Conservation (phyloP, 805 yeast species). For the Candida schatavii region DNA sequence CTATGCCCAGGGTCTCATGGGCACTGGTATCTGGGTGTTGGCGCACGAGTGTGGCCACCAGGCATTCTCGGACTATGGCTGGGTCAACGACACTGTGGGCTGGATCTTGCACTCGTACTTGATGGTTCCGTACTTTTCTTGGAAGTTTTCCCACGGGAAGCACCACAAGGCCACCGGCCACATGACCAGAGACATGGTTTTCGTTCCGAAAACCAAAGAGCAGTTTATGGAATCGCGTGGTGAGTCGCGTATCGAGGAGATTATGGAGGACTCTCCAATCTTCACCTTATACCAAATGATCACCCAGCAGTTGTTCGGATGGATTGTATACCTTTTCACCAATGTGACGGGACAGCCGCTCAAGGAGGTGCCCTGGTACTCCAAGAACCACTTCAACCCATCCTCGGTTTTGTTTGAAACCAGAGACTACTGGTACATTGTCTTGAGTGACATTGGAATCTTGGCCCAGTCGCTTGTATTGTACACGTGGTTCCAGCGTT, state of each 20-base stretch:
- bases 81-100: conserved; percentile 76
- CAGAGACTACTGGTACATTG: conserved; percentile 67
- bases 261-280: conserved; percentile 74
- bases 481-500: conserved; percentile 57
- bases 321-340: conserved; percentile 61
- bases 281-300: conserved; percentile 54
- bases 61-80: conserved; percentile 72
- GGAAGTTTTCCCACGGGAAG: conserved; percentile 82
- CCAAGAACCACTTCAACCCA: conserved; percentile 70
- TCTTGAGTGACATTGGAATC: conserved; percentile 73
- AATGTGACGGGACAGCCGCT: conserved; percentile 77
- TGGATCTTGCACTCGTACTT: conserved; percentile 79
- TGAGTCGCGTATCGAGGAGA: conserved; percentile 45
- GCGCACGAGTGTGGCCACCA: conserved; percentile 93
- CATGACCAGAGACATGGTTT: conserved; percentile 78
- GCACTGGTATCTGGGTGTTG: conserved; percentile 79
- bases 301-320: conserved; percentile 75
- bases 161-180: conserved; percentile 92
- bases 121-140: conserved; percentile 82
- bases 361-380: conserved; percentile 43
- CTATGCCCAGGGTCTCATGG: conserved; percentile 58
- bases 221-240: conserved; percentile 42
- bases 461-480: conserved; percentile 48
- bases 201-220: conserved; percentile 69
- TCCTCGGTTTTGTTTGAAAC: conserved; percentile 69